Conservation (phyloP, 768 basidiomycete genomes). For the Boletus rubroflammeus region DNA sequence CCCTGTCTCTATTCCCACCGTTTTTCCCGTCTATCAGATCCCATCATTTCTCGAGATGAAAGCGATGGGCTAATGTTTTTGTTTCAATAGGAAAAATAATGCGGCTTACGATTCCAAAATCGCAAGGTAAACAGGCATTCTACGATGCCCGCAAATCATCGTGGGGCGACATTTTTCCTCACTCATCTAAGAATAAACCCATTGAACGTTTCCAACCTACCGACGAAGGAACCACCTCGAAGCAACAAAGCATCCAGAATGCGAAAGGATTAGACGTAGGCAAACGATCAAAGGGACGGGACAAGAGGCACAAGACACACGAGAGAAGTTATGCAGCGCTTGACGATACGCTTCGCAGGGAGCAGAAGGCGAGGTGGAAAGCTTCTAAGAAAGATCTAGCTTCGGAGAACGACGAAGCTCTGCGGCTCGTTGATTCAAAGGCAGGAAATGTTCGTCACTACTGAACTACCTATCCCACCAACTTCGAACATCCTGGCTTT, state of each 20-base stretch:
- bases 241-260: constrained; percentile 25
- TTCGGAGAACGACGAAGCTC: neutral
- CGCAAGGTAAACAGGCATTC: constrained; percentile 92
- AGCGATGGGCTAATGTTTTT: neutral
- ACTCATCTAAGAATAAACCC: constrained; percentile 73
- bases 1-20: constrained; percentile 5
- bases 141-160: constrained; percentile 91
- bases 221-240: constrained; percentile 24
- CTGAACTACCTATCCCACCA: neutral
- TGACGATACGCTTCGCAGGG: constrained; percentile 37
- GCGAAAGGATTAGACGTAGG: constrained; percentile 55
- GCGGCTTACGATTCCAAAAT: constrained; percentile 87
- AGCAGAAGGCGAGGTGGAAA: constrained; percentile 34
- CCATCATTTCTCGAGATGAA: constrained; percentile 5
- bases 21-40: constrained; percentile 1
- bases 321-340: constrained; percentile 28
- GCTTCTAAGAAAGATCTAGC: constrained; percentile 16
- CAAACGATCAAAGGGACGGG: constrained; percentile 38
- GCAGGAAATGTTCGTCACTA: neutral
- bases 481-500: neutral
- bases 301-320: constrained; percentile 20
- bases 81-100: constrained; percentile 72
- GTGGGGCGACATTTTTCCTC: constrained; percentile 97
- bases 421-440: constrained; percentile 11
- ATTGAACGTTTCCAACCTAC: constrained; percentile 54